These are phyloP conservation scores for Plasmodium falciparum DNA, from an alignment of 169 alveolate genomes.

Conservation along the genomic window DNA sequence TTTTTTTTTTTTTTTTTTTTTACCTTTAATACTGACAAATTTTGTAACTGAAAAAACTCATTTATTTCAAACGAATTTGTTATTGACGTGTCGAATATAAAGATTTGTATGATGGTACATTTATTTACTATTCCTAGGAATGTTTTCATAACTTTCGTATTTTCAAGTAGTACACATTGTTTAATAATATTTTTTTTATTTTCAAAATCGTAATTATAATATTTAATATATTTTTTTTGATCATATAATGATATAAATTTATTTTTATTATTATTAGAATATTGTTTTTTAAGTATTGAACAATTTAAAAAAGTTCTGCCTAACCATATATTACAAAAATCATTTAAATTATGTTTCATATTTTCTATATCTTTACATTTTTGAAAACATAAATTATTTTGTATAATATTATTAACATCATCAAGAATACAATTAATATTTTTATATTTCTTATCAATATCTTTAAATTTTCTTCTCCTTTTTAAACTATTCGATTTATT, in stretches of 20 bases:
- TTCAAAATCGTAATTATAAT: constrained; percentile 73
- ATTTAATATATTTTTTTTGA: constrained; percentile 41
- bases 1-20: neutral
- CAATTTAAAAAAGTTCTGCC: constrained; percentile 38
- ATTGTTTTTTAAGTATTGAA: no score
- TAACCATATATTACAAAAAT: constrained; percentile 55
- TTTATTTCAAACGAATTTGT: constrained; percentile 47
- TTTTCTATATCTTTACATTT: constrained; percentile 23
- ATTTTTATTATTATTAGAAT: neutral
- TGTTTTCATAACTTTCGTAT: constrained; percentile 56
- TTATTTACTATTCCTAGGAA: constrained; percentile 48
- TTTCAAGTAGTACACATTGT: constrained; percentile 68
- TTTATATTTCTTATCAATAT: constrained; percentile 25
- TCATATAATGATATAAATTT: neutral
- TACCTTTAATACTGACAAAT: constrained; percentile 61
- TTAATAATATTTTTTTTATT: constrained; percentile 72
- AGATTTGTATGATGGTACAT: constrained; percentile 41
- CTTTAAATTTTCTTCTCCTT: constrained; percentile 36
- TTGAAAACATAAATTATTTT: constrained; percentile 28
- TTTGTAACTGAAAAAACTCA: constrained; percentile 69
- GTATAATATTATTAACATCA: constrained; percentile 47
- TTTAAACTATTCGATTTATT: constrained; percentile 59
- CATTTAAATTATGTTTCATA: constrained; percentile 29
- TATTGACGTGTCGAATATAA: constrained; percentile 54
- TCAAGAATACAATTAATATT: constrained; percentile 42